Evolutionary conservation across 495 filamentous ascomycete species (phyloP), one percentile per base, ranked within the genome.

Genomic region (Podospora didyma): DNA sequence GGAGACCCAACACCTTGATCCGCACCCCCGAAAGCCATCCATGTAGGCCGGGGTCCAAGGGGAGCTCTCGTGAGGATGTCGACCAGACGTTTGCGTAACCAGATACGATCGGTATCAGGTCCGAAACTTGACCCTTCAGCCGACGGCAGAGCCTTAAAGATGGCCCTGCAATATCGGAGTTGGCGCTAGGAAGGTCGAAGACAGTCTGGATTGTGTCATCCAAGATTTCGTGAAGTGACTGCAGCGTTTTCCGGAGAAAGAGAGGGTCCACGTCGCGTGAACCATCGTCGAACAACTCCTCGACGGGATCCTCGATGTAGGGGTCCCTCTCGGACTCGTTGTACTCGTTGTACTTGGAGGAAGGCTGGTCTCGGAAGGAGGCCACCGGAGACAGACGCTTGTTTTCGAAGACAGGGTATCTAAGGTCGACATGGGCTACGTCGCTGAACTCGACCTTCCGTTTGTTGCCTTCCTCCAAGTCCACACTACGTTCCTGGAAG

Each of bases 11-110:
- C 12, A 62, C 47, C 44, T 67, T 58, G 14, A 28, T 28, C 19
- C 58, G 44, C 22, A 67, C 56, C 2, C 35, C 58, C 2, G 34
- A 41, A 14, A 62, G n/a, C 65, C 59, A 64, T 3, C 34, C 39
- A 16, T 55, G 51, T 5, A 67, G 48, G 12, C 46, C 49, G 17
- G 53, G 45, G n/a, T 59, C 56, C 16, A 61, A 39, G 2, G 47
- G 49, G 22, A 58, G 12, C 21, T 49, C 31, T 6, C 39, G 42
- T 14, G 39, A 34, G 2, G 23, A 21, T 3, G 37, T 6, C 3
- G 20, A 17, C 26, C 45, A 44, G 26, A 51, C 12, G 47, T 49
- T 49, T 49, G 49, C 50, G 44, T 62, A 66, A 6, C 46, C 49
- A 2, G 48, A 39, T 1, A 56, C 26, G 24, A 62, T 58, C 20